A percentile compares a stretch with the other conserved stretches of the same genome.
Evolutionary conservation across 345 rosid species (phyloP).

Genomic region (Erucastrum elatum): DNA sequence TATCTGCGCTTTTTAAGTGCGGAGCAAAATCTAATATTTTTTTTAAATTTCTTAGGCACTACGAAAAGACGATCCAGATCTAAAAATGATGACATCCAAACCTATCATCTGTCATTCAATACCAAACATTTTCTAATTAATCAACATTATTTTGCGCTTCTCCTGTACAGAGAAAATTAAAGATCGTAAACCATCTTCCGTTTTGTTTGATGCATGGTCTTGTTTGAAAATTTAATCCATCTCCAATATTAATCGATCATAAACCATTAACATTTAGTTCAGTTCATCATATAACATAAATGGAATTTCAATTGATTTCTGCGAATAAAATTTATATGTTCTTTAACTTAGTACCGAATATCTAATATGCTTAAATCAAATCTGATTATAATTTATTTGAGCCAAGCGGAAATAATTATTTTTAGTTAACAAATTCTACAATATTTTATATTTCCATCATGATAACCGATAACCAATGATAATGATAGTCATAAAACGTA

Average conservation of each 20-base stretch:
- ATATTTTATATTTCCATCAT: background rate
- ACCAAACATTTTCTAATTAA: background rate
- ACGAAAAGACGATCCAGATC: background rate
- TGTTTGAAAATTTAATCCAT: no score
- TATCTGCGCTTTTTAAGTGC: no score
- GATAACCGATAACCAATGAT: background rate
- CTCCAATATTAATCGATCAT: no score
- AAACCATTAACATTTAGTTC: background rate
- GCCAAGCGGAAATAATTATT: no score
- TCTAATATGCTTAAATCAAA: background rate
- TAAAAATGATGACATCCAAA: no score
- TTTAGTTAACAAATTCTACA: background rate
- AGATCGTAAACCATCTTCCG: background rate
- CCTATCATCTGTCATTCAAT: no score
- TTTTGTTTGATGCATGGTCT: no score
- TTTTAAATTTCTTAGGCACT: no score
- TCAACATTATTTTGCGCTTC: background rate
- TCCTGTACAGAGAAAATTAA: background rate
- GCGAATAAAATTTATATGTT: background rate
- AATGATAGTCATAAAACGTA: conserved; percentile 6
- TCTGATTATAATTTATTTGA: background rate
- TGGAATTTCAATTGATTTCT: background rate
- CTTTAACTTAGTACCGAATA: background rate
- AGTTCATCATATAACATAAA: background rate
- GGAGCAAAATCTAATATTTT: no score